Evolutionary conservation across 306 rosid species (phyloP), one percentile per base, ranked within the genome.

Genomic region (Prosopis cineraria): DNA sequence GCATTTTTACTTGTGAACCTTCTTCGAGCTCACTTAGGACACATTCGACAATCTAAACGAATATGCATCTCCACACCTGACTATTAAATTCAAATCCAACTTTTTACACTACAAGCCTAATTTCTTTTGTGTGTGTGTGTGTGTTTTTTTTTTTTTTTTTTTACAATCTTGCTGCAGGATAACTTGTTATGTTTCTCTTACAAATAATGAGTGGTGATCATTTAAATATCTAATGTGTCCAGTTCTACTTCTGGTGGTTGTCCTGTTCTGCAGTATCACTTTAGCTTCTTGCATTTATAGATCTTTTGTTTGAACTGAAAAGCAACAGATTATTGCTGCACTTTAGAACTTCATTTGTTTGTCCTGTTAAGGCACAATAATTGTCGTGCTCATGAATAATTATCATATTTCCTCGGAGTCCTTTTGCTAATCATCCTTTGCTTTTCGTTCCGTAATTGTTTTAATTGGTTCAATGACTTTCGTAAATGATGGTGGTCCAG

Each of bases 401-500:
- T 67, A 22, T 14, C 43, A 1, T 25, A 11, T 41, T 10, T 13
- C 12, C 17, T 3, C 17, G 11, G 19, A 43, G 48, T 13, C 48
- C 5, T 43, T 43, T 10, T 43, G 48, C 48, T 43, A 12, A 11
- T 43, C 5, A 43, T 43, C 45, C 45, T 8, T 41, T 13, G 14
- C 45, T 41, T 11, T 8, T 31, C 17, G 65, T n/a, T 47, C 14
- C 40, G 63, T 73, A 8, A 78, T 45, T 67, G 39, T 69, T 39
- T 67, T 79, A 5, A 37, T 72, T 88, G 91, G 85, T 84, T 84
- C 64, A 86, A 79, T 64, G 91, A 82, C 34, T 90, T 75, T 68
- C n/a, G 94, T 89, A 24, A 50, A 68, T 47, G 86, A 90, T 66
- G 91, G 90, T 20, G 94, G 94, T 34, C 76, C 81, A 4, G 89